Evolutionary conservation across 192 early-diverging fungal genomes (phyloP), one percentile per base, ranked within the genome.

Genomic region (Linnemannia elongata): DNA sequence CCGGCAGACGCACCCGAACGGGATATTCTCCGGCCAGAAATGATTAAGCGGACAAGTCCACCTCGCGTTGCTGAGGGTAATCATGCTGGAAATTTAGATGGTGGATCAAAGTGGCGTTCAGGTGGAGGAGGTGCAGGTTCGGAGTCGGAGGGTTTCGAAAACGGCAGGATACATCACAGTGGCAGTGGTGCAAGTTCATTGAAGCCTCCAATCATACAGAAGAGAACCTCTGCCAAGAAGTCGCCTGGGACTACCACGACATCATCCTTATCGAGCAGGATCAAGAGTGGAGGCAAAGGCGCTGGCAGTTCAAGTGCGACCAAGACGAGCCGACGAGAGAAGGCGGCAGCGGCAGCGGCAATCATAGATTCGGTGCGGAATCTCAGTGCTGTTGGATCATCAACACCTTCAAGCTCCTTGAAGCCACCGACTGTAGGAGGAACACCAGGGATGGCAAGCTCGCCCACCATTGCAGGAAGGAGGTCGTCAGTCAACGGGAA

Each of bases 1-100:
- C 18, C 88, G 4, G 52, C 75, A 3, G 90, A 92, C 78, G 91
- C 92, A 42, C 82, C 90, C 3, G 91, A 91, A 8, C 90, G 93
- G 76, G 76, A 77, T 73, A 81, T 81, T 52, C 79, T 87, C n/a
- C 73, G 44, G 2, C 75, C 79, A 38, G 85, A 78, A 70, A 77
- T 77, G 75, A 41, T 49, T 8, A 80, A 70, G 38, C 78, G 78
- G 24, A 38, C 74, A 24, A 86, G 84, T 68, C 84, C 84, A 30
- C 84, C 75, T 22, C 47, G 73, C 18, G 79, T 86, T 6, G 84
- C 84, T 69, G 83, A 85, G 20, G 83, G 83, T 42, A 72, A 80
- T 44, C 76, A 83, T 38, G 74, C 70, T 1, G 78, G 74, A 27
- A 80, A 74, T 15, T 72, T 76, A 57, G 85, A 87, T 18, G 1